Evolutionary conservation across 768 basidiomycete genomes (phyloP), one percentile per base, ranked within the genome.

Genomic region (Boletus subparvulus): DNA sequence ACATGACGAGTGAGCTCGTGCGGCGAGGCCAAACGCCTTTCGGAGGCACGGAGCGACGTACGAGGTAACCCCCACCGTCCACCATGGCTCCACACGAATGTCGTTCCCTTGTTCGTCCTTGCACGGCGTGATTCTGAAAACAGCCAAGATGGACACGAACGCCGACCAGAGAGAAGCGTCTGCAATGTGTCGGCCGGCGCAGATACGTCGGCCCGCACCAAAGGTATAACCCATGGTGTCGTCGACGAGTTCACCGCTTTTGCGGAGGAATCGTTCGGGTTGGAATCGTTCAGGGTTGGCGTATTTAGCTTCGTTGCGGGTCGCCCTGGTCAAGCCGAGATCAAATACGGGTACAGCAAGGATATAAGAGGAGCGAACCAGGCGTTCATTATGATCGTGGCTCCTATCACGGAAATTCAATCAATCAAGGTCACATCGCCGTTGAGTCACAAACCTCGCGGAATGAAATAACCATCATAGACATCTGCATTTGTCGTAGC

Each of bases 391-490:
- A 71, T 63, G 47, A 71, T 56, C 39, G 70, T 70, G 11, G 69
- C 63, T 14, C 69, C 69, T 72, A 24, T 19, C 16, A 2, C 24
- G 16, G 12, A 46, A 30, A 21, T 44, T 45, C 4, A 24, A 52
- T 50, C 3, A 40, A 37, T 16, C 44, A 10, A 44, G n/a, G 17
- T 35, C 12, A 19, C 10, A 28, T 9, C 10, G 16, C 10, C 4
- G 14, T n/a, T 9, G 14, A 12, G 30, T 36, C 32, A 66, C 68
- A 8, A n/a, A 69, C 84, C 85, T 64, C 77, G 74, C 2, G 85
- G 85, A 50, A 87, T 86, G 21, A 80, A 69, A 58, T 81, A 81
- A n/a, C 78, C 76, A 30, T 70, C 64, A 52, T 80, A 81, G 13
- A 74, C 55, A 37, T 81, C 80, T 41, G 76, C 72, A 24, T 65